A percentile compares a stretch with the other conserved stretches of the same genome.
Conservation (phyloP, 2,329 filamentous ascomycete genomes). For the Clonostachys rosea region DNA sequence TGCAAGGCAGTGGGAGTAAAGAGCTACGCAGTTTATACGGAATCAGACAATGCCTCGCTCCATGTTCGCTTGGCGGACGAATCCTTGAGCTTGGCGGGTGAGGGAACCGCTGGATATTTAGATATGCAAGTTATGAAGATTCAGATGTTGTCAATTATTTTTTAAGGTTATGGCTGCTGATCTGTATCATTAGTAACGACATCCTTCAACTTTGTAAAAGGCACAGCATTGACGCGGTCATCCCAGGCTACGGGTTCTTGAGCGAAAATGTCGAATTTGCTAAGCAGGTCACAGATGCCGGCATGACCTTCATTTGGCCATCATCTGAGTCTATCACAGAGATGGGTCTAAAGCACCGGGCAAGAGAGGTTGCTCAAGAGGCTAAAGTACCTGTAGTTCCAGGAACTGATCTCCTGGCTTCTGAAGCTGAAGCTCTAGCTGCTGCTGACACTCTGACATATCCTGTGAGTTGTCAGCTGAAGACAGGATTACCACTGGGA, state of each 20-base stretch:
- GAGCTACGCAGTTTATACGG: conserved; percentile 54
- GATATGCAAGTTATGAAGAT: conserved; percentile 19
- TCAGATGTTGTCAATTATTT: too few species aligned
- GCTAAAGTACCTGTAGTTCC: too few species aligned
- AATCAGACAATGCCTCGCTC: conserved; percentile 46
- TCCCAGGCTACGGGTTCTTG: conserved; percentile 1
- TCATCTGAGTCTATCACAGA: too few species aligned
- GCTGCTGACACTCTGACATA: too few species aligned
- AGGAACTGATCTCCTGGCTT: too few species aligned
- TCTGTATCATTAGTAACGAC: not conserved
- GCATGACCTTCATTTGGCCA: conserved; percentile 9
- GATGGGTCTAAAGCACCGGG: too few species aligned
- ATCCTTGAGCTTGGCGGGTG: conserved; percentile 41
- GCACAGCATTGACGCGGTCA: not conserved
- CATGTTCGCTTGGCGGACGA: conserved; percentile 53
- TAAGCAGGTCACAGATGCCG: conserved; percentile 23
- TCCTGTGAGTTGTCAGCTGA: too few species aligned
- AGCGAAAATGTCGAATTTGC: conserved; percentile 20
- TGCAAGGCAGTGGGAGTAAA: conserved; percentile 40
- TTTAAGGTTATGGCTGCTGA: not conserved
- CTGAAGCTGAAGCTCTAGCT: too few species aligned
- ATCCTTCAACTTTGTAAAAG: not conserved
- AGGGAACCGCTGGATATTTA: conserved; percentile 15
- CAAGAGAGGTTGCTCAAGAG: too few species aligned
- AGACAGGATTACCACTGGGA: too few species aligned